These are phyloP conservation scores for Hydrangea macrophylla DNA, from an alignment of 148 eudicot genomes.

Conservation along the genomic window DNA sequence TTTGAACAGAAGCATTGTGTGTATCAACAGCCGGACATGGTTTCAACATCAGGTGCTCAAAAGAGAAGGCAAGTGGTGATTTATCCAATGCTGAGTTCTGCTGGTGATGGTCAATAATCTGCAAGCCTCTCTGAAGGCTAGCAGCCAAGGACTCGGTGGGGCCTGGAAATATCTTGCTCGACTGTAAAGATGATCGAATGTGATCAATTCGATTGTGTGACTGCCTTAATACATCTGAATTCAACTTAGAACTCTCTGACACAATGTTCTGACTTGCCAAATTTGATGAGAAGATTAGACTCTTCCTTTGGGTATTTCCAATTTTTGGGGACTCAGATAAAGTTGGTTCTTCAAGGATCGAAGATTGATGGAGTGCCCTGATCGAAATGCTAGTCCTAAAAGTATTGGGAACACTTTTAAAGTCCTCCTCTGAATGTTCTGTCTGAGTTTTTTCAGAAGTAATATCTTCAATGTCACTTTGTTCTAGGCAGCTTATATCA, in stretches of 20 bases:
- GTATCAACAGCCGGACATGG: slow-evolving; percentile 61
- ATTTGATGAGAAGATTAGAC: slow-evolving; percentile 40
- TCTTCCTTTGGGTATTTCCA: slow-evolving; percentile 50
- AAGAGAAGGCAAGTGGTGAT: slow-evolving; percentile 83
- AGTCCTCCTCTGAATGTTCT: slow-evolving; percentile 12
- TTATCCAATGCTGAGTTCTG: slow-evolving; percentile 44
- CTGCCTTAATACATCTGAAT: slow-evolving; percentile 27
- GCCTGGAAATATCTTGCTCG: slow-evolving; percentile 69
- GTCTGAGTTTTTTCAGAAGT: slow-evolving; percentile 29
- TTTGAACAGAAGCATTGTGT: slow-evolving; percentile 60
- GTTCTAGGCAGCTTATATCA: slow-evolving; percentile 64
- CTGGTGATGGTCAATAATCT: slow-evolving; percentile 78
- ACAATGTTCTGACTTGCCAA: slow-evolving; percentile 31
- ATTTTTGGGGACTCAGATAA: slow-evolving; percentile 86
- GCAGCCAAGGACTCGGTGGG: slow-evolving; percentile 84
- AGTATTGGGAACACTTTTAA: slow-evolving; percentile 11
- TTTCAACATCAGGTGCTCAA: slow-evolving; percentile 77
- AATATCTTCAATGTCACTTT: slow-evolving; percentile 56
- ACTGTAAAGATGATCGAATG: slow-evolving; percentile 62
- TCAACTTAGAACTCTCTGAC: slow-evolving; percentile 39
- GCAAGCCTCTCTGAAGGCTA: slow-evolving; percentile 82
- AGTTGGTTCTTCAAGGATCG: slow-evolving; percentile 61
- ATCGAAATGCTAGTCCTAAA: slow-evolving; percentile 39
- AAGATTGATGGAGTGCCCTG: slow-evolving; percentile 33
- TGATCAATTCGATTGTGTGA: slow-evolving; percentile 43